These are phyloP conservation scores for Xylona heveae DNA, from an alignment of 495 filamentous ascomycete species.

Conservation along the genomic window DNA sequence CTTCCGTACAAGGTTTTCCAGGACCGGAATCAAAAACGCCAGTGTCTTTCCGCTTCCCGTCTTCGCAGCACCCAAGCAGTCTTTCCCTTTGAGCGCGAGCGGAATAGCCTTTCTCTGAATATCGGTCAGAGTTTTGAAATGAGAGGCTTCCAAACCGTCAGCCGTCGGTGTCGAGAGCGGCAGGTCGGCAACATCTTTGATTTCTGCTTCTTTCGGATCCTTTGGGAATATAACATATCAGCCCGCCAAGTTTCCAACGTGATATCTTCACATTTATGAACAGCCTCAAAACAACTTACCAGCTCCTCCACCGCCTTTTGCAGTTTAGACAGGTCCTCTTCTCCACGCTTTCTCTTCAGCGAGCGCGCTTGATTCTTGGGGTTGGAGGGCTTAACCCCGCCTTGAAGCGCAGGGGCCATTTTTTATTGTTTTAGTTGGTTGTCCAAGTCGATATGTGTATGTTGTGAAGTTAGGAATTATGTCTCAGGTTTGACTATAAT, in stretches of 20 bases:
- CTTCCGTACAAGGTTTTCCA: conserved; percentile 84
- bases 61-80: conserved; percentile 89
- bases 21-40: conserved; percentile 74
- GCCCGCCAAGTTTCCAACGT: too few species aligned
- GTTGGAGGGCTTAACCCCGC: conserved; percentile 16
- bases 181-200: conserved; percentile 48
- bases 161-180: conserved; percentile 74
- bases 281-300: conserved; percentile 12
- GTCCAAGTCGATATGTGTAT: too few species aligned
- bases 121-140: conserved; percentile 79
- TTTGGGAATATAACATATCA: conserved; percentile 7
- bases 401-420: conserved; percentile 10
- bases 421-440: too few species aligned
- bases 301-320: conserved; percentile 24
- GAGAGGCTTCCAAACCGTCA: conserved; percentile 58
- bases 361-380: conserved; percentile 16
- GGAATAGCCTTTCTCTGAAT: conserved; percentile 79
- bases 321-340: conserved; percentile 36
- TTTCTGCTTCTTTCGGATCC: conserved; percentile 20
- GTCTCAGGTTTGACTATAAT: too few species aligned
- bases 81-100: conserved; percentile 62
- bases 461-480: too few species aligned
- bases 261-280: conserved; percentile 5
- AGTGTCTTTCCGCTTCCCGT: conserved; percentile 95
- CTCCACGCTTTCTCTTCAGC: conserved; percentile 43